Evolutionary conservation across 148 eudicot species (phyloP).

Genomic region (Camellia sinensis): DNA sequence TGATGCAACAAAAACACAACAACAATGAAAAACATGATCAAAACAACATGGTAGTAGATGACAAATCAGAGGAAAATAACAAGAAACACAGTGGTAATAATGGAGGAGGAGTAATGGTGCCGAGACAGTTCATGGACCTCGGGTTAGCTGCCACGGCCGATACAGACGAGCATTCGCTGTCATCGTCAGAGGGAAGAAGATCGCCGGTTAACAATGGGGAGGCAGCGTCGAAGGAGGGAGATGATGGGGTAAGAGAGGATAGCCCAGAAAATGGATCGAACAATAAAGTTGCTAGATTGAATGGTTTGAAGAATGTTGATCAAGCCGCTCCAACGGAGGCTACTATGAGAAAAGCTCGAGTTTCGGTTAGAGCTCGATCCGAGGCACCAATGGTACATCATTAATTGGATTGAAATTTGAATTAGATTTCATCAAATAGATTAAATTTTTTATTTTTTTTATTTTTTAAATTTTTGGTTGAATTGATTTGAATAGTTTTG

Average conservation of each 20-base stretch:
- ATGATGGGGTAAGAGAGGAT: slow-evolving; percentile 11
- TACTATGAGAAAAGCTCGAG: slow-evolving; percentile 34
- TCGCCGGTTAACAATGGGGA: slow-evolving; percentile 19
- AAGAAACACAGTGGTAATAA: neutral
- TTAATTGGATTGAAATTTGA: neutral
- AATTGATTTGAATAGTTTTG: neutral
- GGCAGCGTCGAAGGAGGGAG: slow-evolving; percentile 1
- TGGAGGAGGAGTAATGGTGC: slow-evolving; percentile 17
- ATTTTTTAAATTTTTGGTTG: neutral
- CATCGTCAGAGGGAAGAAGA: slow-evolving; percentile 28
- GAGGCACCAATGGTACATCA: slow-evolving; percentile 32
- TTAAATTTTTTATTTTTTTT: no score
- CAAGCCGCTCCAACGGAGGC: slow-evolving; percentile 20
- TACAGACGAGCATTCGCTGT: slow-evolving; percentile 19
- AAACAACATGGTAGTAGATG: neutral
- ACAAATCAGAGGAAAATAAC: neutral
- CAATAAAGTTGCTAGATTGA: slow-evolving; percentile 17
- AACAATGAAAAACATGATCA: neutral
- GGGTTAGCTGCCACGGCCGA: slow-evolving; percentile 25
- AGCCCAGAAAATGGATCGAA: neutral
- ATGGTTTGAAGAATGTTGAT: slow-evolving; percentile 12
- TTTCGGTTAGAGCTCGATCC: slow-evolving; percentile 31
- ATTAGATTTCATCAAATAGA: no score
- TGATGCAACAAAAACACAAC: slow-evolving; percentile 35
- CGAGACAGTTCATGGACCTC: slow-evolving; percentile 53